These are phyloP conservation scores for Boletellus deceptivus DNA, from an alignment of 1,284 basidiomycete genomes.

Conservation along the genomic window DNA sequence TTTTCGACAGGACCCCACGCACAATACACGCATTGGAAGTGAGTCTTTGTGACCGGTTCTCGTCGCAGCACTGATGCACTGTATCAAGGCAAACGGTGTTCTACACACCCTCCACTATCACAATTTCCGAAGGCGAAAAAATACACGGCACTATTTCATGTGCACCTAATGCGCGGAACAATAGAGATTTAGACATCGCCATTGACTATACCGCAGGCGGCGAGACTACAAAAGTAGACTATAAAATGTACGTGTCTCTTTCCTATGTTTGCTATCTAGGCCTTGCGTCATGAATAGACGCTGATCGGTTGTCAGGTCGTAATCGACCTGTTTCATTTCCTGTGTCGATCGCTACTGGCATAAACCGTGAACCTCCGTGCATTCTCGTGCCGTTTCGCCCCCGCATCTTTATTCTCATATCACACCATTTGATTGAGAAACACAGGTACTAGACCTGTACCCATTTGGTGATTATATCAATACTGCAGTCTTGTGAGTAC, in stretches of 20 bases:
- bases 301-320: constrained; percentile 76
- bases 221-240: constrained; percentile 48
- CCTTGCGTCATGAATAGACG: constrained; percentile 33
- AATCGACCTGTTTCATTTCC: constrained; percentile 28
- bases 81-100: constrained; percentile 85
- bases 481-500: constrained; percentile 1
- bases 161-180: constrained; percentile 86
- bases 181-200: constrained; percentile 88
- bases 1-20: constrained; percentile 96
- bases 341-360: constrained; percentile 3
- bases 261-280: constrained; percentile 13
- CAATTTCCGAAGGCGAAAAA: constrained; percentile 63
- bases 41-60: constrained; percentile 33
- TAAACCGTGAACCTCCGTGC: constrained; percentile 9
- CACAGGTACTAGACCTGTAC: constrained; percentile 28
- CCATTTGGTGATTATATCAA: constrained; percentile 5
- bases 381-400: constrained; percentile 3
- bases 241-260: constrained; percentile 74
- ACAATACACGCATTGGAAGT: constrained; percentile 98
- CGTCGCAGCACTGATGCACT: constrained; percentile 2
- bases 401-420: background rate
- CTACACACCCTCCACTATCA: constrained; percentile 83
- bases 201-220: constrained; percentile 64
- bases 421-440: constrained; percentile 6
- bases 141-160: constrained; percentile 75